Base-by-base conservation (phyloP, 2,329 filamentous ascomycete genomes). In the Botrytis sinoallii region DNA sequence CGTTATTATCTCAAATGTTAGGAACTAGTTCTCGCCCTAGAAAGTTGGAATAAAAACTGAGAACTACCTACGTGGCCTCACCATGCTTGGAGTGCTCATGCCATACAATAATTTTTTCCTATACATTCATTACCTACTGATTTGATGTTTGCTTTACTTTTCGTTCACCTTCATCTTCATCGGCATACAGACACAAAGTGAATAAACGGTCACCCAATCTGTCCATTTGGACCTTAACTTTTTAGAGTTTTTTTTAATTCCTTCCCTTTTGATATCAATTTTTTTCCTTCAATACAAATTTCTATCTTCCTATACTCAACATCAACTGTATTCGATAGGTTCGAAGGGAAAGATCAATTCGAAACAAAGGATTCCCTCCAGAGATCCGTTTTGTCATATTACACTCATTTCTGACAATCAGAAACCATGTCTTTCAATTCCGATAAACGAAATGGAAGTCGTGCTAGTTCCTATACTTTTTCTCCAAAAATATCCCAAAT, bases 401-500 rank as follows among this genome's bases (percentile, higher is more conserved):
- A 18, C 0, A 38, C 35, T 32, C 18, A 68, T 25, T 16, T 10
- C 0, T 12, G 22, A 29, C 35, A 32, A 32, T 18, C n/a, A 57
- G 40, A 10, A 40, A 57, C n/a, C 29, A 68, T 68, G 66, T 57
- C 66, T 57, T 68, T 57, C n/a, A 29, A 12, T 38, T 57, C 66
- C 16, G 66, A 68, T 1, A 68, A 57, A 57, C 66, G 66, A 25
- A 68, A 57, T 9, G 66, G n/a, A 68, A 68, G 48, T 57, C 66
- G 66, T 57, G n/a, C 35, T 44, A 40, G 48, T 44, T 68, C 66
- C 6, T 68, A 68, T 68, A 57, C n/a, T 10, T 68, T 68, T 38
- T 68, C 66, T 25, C 66, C 66, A 68, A 68, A 68, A 10, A 32
- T 42, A 68, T 2, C 46, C 14, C 65, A 55, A n/a, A 57, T 68